Evolutionary conservation across 352 stramenopile species (phyloP).

Genomic region (Phytophthora pisi): DNA sequence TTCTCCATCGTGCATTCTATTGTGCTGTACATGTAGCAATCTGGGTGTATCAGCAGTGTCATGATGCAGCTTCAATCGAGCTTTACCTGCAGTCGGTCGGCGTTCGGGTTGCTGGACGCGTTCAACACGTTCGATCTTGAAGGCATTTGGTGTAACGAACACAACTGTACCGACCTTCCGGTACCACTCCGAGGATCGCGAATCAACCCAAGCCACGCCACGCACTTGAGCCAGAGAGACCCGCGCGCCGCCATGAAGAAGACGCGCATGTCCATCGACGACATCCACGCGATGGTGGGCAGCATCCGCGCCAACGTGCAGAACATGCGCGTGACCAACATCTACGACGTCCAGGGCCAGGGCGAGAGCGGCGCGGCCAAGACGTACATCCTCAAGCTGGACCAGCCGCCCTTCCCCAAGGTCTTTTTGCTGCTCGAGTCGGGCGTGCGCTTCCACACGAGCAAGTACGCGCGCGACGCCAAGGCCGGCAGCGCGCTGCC

Average conservation of each 20-base stretch:
- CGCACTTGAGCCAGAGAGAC: neutral
- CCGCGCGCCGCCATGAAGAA: slow-evolving; percentile 74
- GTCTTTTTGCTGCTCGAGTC: slow-evolving; percentile 96
- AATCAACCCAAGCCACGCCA: no score
- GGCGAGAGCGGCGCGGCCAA: slow-evolving; percentile 90
- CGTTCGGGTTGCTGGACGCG: no score
- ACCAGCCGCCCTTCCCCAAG: slow-evolving; percentile 90
- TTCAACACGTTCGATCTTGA: neutral
- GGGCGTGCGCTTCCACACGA: slow-evolving; percentile 97
- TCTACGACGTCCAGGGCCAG: slow-evolving; percentile 92
- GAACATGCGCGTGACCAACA: slow-evolving; percentile 95
- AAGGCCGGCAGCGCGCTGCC: slow-evolving; percentile 79
- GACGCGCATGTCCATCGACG: slow-evolving; percentile 88
- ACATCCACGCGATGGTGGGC: slow-evolving; percentile 88
- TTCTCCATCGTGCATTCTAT: no score
- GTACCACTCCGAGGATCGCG: neutral
- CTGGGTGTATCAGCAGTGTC: no score
- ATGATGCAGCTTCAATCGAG: no score
- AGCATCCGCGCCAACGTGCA: slow-evolving; percentile 87
- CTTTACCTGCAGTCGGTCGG: no score
- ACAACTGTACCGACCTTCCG: neutral
- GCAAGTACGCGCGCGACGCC: slow-evolving; percentile 81
- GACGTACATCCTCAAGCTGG: slow-evolving; percentile 94
- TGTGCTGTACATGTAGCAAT: no score
- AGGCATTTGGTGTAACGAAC: neutral